Percentiles rank a stretch among this genome's conserved stretches.
Evolutionary conservation across 768 basidiomycete genomes (phyloP).

Genomic region (Boletus rex-veris): DNA sequence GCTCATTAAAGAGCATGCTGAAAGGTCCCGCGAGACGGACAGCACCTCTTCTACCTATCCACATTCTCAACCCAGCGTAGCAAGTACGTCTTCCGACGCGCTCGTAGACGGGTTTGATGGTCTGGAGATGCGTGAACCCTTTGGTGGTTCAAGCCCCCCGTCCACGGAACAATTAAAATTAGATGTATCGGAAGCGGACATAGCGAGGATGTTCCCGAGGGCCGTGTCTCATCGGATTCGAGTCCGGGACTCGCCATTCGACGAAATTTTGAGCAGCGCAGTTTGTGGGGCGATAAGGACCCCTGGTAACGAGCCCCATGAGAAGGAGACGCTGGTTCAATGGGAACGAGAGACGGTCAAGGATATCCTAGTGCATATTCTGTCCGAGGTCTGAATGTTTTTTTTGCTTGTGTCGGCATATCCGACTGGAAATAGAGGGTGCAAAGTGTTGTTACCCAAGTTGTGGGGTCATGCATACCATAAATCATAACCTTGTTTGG

Average conservation of each 20-base stretch:
- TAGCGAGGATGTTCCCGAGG: conserved; percentile 69
- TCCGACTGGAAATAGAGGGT: no score
- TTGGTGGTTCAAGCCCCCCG: conserved; percentile 1
- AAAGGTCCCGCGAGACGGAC: conserved; percentile 19
- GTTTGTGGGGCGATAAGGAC: conserved; percentile 49
- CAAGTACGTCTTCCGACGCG: conserved; percentile 21
- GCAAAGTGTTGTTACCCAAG: no score
- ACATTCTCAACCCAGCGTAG: conserved; percentile 14
- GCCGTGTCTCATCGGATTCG: conserved; percentile 73
- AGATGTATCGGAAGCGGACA: conserved; percentile 71
- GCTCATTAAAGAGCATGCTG: conserved; percentile 38
- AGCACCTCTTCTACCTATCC: conserved; percentile 16
- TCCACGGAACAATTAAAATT: conserved; percentile 31
- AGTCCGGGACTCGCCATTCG: conserved; percentile 64
- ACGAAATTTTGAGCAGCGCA: conserved; percentile 64
- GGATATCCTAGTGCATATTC: conserved; percentile 58
- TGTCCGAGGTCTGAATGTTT: conserved; percentile 44
- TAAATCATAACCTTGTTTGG: conserved; percentile 2
- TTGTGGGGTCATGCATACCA: no score
- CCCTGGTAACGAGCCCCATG: conserved; percentile 16
- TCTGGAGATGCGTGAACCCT: conserved; percentile 8
- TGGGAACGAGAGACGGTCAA: conserved; percentile 56
- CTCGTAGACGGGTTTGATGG: conserved; percentile 18
- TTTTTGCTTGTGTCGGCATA: background rate
- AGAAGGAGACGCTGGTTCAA: conserved; percentile 12